A percentile compares a stretch with the other conserved stretches of the same genome.
Conservation (phyloP, 2,329 filamentous ascomycete species). For the Colletotrichum sp. region DNA sequence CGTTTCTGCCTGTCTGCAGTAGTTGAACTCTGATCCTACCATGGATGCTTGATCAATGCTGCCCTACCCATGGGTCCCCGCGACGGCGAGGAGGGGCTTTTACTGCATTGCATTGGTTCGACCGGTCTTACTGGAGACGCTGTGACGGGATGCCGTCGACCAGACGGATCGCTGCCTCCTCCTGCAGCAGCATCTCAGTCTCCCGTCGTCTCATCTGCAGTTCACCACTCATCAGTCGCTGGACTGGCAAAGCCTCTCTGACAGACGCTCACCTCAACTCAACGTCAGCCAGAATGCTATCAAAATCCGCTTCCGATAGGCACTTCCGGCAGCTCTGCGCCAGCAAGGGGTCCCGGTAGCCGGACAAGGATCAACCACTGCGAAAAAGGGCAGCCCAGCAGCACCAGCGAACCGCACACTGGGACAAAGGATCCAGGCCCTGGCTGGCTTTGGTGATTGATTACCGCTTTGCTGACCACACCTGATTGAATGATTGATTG, state of each 20-base stretch:
- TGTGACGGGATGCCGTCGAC: not conserved
- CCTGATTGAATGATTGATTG: not conserved
- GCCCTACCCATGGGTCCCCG: not conserved
- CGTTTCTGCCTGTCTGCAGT: not conserved
- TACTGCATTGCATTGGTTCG: not conserved
- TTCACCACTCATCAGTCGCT: not conserved
- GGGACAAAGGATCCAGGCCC: constrained; percentile 2
- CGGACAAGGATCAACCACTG: not conserved
- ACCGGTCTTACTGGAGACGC: not conserved
- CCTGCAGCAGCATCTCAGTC: not conserved
- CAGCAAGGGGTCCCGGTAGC: not conserved
- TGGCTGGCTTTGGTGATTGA: not conserved
- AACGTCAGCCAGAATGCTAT: not conserved
- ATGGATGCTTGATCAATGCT: not conserved
- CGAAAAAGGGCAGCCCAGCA: not conserved
- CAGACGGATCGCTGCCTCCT: not conserved
- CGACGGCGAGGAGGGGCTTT: not conserved
- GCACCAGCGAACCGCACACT: not conserved
- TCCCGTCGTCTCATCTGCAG: not conserved
- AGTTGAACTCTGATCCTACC: not conserved
- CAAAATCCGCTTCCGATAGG: not conserved
- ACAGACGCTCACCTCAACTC: not conserved
- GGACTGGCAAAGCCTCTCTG: not conserved
- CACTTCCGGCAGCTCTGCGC: not conserved
- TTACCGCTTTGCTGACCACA: constrained; percentile 5